Conservation (phyloP, 805 yeast species). For the Schwanniomyces sp. region DNA sequence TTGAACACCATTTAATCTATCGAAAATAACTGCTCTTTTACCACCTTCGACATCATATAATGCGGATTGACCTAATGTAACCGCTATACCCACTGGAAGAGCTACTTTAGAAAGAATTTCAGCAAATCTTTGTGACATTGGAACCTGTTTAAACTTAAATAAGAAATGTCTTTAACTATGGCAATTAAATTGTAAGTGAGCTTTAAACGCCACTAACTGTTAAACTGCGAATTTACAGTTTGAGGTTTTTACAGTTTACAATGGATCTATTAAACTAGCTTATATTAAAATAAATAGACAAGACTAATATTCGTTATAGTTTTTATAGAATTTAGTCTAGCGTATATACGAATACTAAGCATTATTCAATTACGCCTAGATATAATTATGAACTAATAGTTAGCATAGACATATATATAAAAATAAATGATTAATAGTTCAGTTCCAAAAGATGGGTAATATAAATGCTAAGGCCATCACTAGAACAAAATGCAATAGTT, state of each 20-base stretch:
- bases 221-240: background rate
- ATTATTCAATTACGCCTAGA: background rate
- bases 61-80: slow-evolving; percentile 75
- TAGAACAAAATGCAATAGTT: background rate
- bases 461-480: background rate
- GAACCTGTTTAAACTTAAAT: background rate
- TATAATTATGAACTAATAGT: background rate
- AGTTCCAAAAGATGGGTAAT: background rate
- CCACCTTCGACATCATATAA: slow-evolving; percentile 97
- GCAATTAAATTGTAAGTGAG: background rate
- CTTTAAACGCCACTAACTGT: background rate
- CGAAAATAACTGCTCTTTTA: slow-evolving; percentile 91
- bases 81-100: slow-evolving; percentile 66
- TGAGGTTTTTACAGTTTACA: background rate
- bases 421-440: background rate
- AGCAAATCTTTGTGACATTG: slow-evolving; percentile 36
- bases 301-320: no score
- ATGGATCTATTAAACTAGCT: background rate
- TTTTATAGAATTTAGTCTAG: no score
- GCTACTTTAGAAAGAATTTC: slow-evolving; percentile 51
- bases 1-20: slow-evolving; percentile 86
- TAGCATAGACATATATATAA: background rate
- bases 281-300: background rate
- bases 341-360: background rate
- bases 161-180: no score